Evolutionary conservation across 768 basidiomycete genomes (phyloP).

Genomic region (Chalciporus sphaerocephalus): DNA sequence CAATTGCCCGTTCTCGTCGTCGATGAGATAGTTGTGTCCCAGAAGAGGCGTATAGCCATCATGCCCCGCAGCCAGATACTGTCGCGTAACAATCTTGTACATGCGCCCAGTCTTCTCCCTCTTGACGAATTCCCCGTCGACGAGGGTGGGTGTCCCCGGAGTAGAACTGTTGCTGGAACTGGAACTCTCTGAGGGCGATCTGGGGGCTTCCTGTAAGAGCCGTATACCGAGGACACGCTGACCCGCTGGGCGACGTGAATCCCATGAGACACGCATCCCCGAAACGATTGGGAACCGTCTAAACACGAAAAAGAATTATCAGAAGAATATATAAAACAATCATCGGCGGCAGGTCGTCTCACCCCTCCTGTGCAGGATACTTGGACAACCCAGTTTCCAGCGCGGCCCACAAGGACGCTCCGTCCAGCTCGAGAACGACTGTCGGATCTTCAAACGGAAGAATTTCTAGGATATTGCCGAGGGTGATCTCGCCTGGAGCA

Average conservation of each 20-base stretch:
- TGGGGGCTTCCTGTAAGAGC: slow-evolving; percentile 40
- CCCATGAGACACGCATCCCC: slow-evolving; percentile 83
- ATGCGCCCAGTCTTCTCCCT: slow-evolving; percentile 49
- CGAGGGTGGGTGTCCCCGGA: slow-evolving; percentile 29
- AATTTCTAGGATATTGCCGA: slow-evolving; percentile 87
- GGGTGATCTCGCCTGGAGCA: slow-evolving; percentile 72
- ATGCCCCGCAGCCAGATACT: slow-evolving; percentile 81
- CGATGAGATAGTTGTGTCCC: slow-evolving; percentile 64
- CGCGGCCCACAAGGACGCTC: slow-evolving; percentile 73
- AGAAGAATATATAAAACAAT: neutral
- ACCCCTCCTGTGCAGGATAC: slow-evolving; percentile 93
- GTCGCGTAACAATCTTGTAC: slow-evolving; percentile 80
- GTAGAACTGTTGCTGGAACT: slow-evolving; percentile 20
- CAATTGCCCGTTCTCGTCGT: slow-evolving; percentile 77
- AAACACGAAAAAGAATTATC: neutral
- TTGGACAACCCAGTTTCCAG: slow-evolving; percentile 67
- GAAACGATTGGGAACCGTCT: slow-evolving; percentile 89
- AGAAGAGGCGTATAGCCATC: slow-evolving; percentile 75
- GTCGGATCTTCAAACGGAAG: slow-evolving; percentile 85
- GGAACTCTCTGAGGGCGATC: slow-evolving; percentile 20
- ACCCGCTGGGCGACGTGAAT: slow-evolving; percentile 68
- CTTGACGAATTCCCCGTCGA: slow-evolving; percentile 51
- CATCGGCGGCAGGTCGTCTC: slow-evolving; percentile 14
- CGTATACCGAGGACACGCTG: slow-evolving; percentile 72
- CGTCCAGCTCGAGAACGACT: slow-evolving; percentile 77